Evolutionary conservation across 345 rosid genomes (phyloP), one percentile per base, ranked within the genome.

Genomic region (Nasturtium officinale): DNA sequence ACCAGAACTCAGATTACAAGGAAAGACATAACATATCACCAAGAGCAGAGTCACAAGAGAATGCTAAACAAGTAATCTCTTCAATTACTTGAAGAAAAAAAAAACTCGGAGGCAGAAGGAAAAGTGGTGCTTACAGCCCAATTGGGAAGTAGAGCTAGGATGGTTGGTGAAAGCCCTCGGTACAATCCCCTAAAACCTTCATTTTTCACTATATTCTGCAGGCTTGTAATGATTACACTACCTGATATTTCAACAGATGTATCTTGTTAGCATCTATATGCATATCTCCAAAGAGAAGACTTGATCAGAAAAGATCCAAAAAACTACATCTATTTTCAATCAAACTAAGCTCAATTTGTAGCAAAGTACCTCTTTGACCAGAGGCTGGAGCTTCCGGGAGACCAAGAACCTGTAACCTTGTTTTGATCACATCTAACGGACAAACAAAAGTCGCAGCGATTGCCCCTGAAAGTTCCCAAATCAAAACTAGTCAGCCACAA

Each of bases 381-480:
- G 90, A 75, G 37, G 74, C 67, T 17, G 86, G 58, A 33, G 81
- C 56, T 73, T 80, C 67, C 6, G 96, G 96, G 76, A 90, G 84
- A 63, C 96, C 99, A 76, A 88, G 88, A 10, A 95, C 96, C 62
- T 95, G 99, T 62, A 95, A 70, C 67, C 99, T 81, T 17, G 99
- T 90, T 85, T 95, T 95, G 86, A 95, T 91, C 79, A 95, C 99
- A 85, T 95, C 96, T 82, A 95, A 87, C 23, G 99, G 96, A 46
- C 97, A 91, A 78, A 95, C 82, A 28, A 91, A 91, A 52, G 97
- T 88, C 23, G 99, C 99, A 0, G 97, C 96, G 71, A 95, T 80
- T 74, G 92, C 91, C 69, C 99, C 99, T 95, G 78, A 69, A 75
- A 52, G 8, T 50, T 52, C 57, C 17, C 64, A 65, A 52, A 20